Evolutionary conservation across 805 yeast species (phyloP).

Genomic region (Pichia scutulata): DNA sequence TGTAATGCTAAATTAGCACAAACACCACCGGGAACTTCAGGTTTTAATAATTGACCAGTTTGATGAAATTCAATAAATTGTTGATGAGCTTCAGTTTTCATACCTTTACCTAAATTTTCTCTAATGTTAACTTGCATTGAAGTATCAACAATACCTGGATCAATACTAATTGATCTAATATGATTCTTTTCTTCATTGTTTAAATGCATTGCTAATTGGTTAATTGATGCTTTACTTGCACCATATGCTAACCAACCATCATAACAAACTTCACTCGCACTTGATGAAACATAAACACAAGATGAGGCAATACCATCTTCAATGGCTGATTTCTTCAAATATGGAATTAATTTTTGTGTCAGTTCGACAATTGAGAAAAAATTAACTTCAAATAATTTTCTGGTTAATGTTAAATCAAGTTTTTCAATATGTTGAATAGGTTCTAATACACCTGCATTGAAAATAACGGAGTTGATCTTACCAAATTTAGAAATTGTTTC

Average conservation of each 20-base stretch:
- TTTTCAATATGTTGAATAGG: slow-evolving; percentile 57
- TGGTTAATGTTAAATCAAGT: slow-evolving; percentile 47
- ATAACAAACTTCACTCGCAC: slow-evolving; percentile 61
- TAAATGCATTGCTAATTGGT: slow-evolving; percentile 62
- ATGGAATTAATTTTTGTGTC: slow-evolving; percentile 42
- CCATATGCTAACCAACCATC: slow-evolving; percentile 92
- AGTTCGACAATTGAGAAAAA: slow-evolving; percentile 67
- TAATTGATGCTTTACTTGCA: slow-evolving; percentile 83
- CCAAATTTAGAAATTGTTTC: slow-evolving; percentile 35
- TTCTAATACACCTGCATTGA: slow-evolving; percentile 78
- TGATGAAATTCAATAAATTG: slow-evolving; percentile 60
- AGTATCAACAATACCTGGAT: slow-evolving; percentile 95
- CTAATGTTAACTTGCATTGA: slow-evolving; percentile 81
- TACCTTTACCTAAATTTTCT: slow-evolving; percentile 47
- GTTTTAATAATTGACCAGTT: slow-evolving; percentile 51
- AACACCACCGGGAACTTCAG: slow-evolving; percentile 65
- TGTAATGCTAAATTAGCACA: slow-evolving; percentile 59
- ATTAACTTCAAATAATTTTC: slow-evolving; percentile 61
- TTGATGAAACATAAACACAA: slow-evolving; percentile 70
- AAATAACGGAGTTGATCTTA: slow-evolving; percentile 52
- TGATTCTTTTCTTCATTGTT: slow-evolving; percentile 54
- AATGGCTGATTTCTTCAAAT: slow-evolving; percentile 41
- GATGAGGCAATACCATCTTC: slow-evolving; percentile 4
- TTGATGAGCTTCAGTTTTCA: slow-evolving; percentile 53
- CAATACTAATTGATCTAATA: slow-evolving; percentile 58